These are phyloP conservation scores for Paracorniculantispora psalliotae DNA, from an alignment of 2,329 filamentous ascomycete genomes.

Conservation along the genomic window DNA sequence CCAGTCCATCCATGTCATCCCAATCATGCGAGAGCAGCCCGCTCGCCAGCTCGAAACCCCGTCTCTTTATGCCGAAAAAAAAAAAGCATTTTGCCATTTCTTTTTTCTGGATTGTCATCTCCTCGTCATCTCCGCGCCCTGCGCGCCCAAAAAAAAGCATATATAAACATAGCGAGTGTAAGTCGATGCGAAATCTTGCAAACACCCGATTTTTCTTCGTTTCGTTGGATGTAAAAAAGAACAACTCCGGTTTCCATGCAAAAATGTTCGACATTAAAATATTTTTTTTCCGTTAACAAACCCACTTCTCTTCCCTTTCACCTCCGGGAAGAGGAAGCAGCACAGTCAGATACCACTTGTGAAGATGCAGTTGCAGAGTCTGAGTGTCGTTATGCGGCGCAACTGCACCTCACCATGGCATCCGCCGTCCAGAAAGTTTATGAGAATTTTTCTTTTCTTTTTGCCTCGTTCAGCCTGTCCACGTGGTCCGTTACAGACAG, in stretches of 20 bases:
- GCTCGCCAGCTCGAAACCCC: too few species aligned
- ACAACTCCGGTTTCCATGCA: constrained; percentile 17
- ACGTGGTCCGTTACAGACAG: too few species aligned
- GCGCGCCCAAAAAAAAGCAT: not conserved
- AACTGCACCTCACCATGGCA: too few species aligned
- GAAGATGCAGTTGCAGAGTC: too few species aligned
- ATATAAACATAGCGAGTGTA: constrained; percentile 2
- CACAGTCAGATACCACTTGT: too few species aligned
- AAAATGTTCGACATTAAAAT: not conserved
- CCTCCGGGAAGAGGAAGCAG: too few species aligned
- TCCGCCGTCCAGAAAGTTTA: not conserved
- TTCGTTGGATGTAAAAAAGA: not conserved
- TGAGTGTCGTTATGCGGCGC: too few species aligned
- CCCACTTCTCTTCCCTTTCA: too few species aligned
- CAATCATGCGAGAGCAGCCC: not conserved
- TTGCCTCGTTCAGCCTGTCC: too few species aligned
- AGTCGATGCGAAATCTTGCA: not conserved
- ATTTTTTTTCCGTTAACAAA: too few species aligned
- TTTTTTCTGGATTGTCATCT: not conserved
- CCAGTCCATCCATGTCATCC: constrained; percentile 6
- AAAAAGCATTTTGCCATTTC: not conserved
- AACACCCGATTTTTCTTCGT: not conserved
- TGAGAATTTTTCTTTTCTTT: too few species aligned
- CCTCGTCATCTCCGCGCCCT: not conserved
- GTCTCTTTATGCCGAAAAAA: not conserved